Evolutionary conservation across 129 eudicot genomes (phyloP).

Genomic region (Chrysanthemum lavandulifolium): DNA sequence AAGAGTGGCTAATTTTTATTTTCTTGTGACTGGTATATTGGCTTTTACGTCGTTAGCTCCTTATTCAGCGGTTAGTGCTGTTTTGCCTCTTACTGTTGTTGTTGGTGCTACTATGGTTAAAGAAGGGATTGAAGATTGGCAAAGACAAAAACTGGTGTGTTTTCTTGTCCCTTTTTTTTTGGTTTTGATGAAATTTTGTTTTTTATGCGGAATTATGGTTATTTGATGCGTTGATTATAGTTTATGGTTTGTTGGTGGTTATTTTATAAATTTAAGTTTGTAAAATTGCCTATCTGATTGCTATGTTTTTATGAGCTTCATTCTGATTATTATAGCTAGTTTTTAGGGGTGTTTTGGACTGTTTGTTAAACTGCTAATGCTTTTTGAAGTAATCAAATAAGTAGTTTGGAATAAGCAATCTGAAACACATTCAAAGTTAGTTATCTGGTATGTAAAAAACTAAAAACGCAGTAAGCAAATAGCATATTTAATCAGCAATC

Average conservation of each 20-base stretch:
- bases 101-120: conserved; percentile 62
- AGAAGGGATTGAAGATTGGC: conserved; percentile 62
- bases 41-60: conserved; percentile 58
- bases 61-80: conserved; percentile 46
- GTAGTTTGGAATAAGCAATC: neutral
- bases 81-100: conserved; percentile 50
- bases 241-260: neutral
- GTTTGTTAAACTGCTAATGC: no score
- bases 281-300: no score
- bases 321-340: neutral
- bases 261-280: no score
- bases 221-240: neutral
- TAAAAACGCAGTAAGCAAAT: no score
- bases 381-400: neutral
- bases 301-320: no score
- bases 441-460: no score
- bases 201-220: neutral
- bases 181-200: neutral
- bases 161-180: neutral
- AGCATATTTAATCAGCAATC: no score
- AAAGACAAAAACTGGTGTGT: conserved; percentile 47
- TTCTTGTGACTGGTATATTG: conserved; percentile 47
- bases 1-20: conserved; percentile 59
- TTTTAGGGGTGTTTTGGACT: neutral
- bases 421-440: no score